A percentile compares a stretch with the other conserved stretches of the same genome.
Evolutionary conservation across 495 filamentous ascomycete species (phyloP).

Genomic region (Amniculicola lignicola): DNA sequence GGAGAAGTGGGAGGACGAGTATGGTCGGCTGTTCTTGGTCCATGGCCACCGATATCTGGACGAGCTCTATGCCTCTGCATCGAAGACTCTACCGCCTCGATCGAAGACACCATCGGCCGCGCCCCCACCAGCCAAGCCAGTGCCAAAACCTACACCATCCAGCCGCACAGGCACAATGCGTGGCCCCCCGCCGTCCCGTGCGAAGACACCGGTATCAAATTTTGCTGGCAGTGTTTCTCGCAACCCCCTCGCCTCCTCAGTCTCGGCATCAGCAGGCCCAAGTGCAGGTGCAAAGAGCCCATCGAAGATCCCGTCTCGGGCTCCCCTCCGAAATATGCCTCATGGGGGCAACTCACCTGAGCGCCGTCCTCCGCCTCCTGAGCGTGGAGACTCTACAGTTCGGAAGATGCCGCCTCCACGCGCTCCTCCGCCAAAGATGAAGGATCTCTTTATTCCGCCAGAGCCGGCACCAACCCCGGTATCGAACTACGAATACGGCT

Average conservation of each 20-base stretch:
- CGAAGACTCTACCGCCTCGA: conserved; percentile 60
- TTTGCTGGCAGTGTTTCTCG: conserved; percentile 47
- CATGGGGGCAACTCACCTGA: conserved; percentile 82
- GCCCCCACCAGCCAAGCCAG: conserved; percentile 41
- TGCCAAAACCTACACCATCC: conserved; percentile 45
- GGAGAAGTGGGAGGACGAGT: conserved; percentile 90
- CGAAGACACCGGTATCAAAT: conserved; percentile 62
- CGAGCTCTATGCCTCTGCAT: conserved; percentile 60
- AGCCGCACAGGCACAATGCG: conserved; percentile 50
- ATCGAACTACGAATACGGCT: conserved; percentile 29
- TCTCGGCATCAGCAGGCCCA: conserved; percentile 32
- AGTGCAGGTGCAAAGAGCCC: conserved; percentile 52
- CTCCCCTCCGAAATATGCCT: conserved; percentile 74
- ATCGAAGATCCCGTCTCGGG: conserved; percentile 77
- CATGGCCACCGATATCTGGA: conserved; percentile 88
- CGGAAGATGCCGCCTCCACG: conserved; percentile 61
- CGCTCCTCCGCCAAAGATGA: conserved; percentile 85
- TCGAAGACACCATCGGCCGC: conserved; percentile 60
- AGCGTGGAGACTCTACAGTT: conserved; percentile 37
- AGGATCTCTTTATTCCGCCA: conserved; percentile 71
- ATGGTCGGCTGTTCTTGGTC: conserved; percentile 86
- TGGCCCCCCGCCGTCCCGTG: conserved; percentile 54
- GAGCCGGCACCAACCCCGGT: conserved; percentile 48
- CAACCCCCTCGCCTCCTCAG: conserved; percentile 54
- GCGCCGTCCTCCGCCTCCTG: conserved; percentile 47